phyloP scores from a whole-genome alignment of 2,329 filamentous ascomycete species.

The Aureobasidium sp. region DNA sequence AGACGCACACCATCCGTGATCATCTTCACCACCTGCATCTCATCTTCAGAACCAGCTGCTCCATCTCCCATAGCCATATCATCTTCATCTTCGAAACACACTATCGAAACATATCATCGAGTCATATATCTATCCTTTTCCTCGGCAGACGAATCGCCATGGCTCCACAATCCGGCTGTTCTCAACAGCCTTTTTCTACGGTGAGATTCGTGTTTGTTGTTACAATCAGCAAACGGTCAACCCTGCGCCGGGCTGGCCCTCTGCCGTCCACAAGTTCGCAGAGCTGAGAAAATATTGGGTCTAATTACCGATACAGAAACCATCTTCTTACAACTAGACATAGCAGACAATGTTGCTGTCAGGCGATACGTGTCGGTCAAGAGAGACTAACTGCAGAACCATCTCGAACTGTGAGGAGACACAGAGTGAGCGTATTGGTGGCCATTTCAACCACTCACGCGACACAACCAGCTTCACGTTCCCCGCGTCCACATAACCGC shows the following conservation, averaged over 20 bases:
- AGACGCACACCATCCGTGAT: neutral
- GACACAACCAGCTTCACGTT: neutral
- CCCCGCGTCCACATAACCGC: neutral
- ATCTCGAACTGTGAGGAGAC: neutral
- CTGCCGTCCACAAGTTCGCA: neutral
- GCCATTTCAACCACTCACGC: conserved; percentile 4
- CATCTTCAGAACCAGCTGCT: no score
- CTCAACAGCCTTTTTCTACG: neutral
- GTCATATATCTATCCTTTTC: conserved; percentile 1
- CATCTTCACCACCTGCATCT: neutral
- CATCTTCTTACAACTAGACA: neutral
- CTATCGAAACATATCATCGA: neutral
- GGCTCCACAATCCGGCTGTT: neutral
- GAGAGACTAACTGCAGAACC: neutral
- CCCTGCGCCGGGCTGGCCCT: neutral
- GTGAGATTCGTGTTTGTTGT: conserved; percentile 4
- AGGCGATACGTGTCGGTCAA: neutral
- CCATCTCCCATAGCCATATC: neutral
- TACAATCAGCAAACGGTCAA: neutral
- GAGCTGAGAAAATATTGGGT: neutral
- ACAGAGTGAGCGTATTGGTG: neutral
- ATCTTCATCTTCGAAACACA: neutral
- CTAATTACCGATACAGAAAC: neutral
- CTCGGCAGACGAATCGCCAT: neutral
- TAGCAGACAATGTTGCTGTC: neutral